Base-by-base conservation (phyloP, 1,139 yeast species). In the Nakaseomyces uthaithaninus region DNA sequence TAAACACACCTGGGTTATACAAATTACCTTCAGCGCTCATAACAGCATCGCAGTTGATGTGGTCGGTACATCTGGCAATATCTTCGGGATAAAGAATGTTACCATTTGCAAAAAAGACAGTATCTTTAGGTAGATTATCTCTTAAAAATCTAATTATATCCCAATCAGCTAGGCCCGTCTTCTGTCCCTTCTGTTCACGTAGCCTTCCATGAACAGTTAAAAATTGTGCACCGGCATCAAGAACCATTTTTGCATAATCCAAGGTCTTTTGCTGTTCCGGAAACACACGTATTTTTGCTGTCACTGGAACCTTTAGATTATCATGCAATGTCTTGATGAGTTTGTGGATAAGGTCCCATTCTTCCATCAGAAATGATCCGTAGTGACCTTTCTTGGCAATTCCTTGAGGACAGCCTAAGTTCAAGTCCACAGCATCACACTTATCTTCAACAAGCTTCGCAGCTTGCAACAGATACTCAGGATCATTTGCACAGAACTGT, bases 1-100 rank as follows among this genome's bases (percentile, higher is more conserved):
- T 60, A 58, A 93, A 91, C 0, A 89, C 77, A 3, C 95, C 97
- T 0, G 99, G 98, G 53, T 93, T 93, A 63, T 81, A 84, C 34
- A 93, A 66, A 55, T 87, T 87, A 0, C 95, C 95, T 60, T 93
- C 99, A 0, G 98, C 98, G 34, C 94, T 80, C 98, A 93, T 93
- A 16, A 91, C 93, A 0, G 91, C 96, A 64, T 93, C 96, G 50
- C 93, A 82, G 0, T 65, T 65, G 1, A 85, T 76, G 16, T 67
- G 71, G 1, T 69, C 69, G 23, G 75, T 57, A 60, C 96, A 84
- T 46, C 93, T 68, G 2, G 68, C 64, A 15, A 87, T 67, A 57
- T 91, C 96, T 39, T 79, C 80, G 0, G 93, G 84, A 53, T 91
- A 89, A 36, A 91, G 65, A 14, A 91, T 75, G 60, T 91, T 91